phyloP scores from a whole-genome alignment of 768 basidiomycete species.

The Myochromella boudieri region DNA sequence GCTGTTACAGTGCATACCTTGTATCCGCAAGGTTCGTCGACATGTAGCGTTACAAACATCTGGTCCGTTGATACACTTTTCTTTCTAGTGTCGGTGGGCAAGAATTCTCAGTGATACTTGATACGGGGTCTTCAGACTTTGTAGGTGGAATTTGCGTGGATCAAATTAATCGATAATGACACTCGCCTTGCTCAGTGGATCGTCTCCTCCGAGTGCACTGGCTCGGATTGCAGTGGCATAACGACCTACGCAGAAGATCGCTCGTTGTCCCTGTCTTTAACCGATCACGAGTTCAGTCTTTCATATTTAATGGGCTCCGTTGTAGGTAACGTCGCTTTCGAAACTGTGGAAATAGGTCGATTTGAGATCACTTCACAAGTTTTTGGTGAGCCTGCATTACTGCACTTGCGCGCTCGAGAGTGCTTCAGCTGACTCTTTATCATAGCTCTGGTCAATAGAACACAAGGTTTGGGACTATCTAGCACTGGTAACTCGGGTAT shows the following conservation, averaged over 20 bases:
- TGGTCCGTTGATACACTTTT: constrained; percentile 3
- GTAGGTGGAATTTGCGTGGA: constrained; percentile 30
- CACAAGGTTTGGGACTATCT: constrained; percentile 41
- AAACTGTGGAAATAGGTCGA: constrained; percentile 43
- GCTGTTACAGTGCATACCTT: constrained; percentile 17
- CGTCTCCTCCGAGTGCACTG: constrained; percentile 43
- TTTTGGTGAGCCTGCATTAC: constrained; percentile 6
- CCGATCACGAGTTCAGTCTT: constrained; percentile 40
- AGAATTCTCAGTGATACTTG: constrained; percentile 44
- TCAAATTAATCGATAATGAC: no score
- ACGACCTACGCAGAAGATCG: constrained; percentile 35
- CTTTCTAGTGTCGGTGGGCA: constrained; percentile 37
- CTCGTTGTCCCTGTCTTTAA: constrained; percentile 29
- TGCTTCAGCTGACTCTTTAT: background rate
- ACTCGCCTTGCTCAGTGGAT: constrained; percentile 53
- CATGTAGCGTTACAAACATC: background rate
- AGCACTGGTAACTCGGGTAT: constrained; percentile 39
- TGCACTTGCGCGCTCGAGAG: no score
- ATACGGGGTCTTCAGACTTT: constrained; percentile 60
- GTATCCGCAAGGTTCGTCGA: constrained; percentile 15
- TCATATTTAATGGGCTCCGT: constrained; percentile 52
- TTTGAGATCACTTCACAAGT: constrained; percentile 47
- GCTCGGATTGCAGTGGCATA: constrained; percentile 44
- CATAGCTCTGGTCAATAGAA: constrained; percentile 34
- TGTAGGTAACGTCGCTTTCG: constrained; percentile 44